Percentiles rank a stretch among this genome's conserved stretches.
These are phyloP conservation scores for Trichoderma atrobrunneum DNA, from an alignment of 2,329 filamentous ascomycete species.

Conservation along the genomic window DNA sequence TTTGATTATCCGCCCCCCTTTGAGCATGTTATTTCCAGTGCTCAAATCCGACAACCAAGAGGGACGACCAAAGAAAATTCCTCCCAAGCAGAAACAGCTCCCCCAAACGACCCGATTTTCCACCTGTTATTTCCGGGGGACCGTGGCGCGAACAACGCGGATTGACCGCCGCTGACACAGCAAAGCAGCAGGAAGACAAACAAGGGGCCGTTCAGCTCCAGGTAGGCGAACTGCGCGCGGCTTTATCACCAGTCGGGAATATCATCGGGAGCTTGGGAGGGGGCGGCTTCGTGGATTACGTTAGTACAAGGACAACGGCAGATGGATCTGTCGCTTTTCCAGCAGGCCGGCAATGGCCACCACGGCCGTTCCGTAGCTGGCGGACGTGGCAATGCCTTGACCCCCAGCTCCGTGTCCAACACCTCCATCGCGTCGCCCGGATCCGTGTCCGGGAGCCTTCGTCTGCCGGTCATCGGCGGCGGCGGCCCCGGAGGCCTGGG, in stretches of 20 bases:
- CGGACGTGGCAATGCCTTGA: slow-evolving; percentile 22
- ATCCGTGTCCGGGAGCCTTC: slow-evolving; percentile 23
- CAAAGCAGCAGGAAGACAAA: neutral
- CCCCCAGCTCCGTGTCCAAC: slow-evolving; percentile 29
- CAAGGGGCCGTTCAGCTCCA: neutral
- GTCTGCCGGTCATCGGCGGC: slow-evolving; percentile 18
- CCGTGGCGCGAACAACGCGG: neutral
- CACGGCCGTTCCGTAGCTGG: neutral
- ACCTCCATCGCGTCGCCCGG: slow-evolving; percentile 27
- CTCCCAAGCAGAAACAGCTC: neutral
- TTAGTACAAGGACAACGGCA: neutral
- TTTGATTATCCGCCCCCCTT: slow-evolving; percentile 5
- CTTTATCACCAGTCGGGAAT: neutral
- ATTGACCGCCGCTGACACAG: slow-evolving; percentile 1
- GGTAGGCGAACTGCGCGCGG: neutral
- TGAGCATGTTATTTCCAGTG: slow-evolving; percentile 28
- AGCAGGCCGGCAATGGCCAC: slow-evolving; percentile 21
- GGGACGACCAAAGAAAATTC: neutral
- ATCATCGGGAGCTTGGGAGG: slow-evolving; percentile 15
- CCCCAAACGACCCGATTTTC: slow-evolving; percentile 1
- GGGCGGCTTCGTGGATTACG: neutral
- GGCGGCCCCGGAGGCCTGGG: slow-evolving; percentile 7
- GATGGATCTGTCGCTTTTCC: slow-evolving; percentile 31
- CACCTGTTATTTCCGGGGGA: slow-evolving; percentile 9
- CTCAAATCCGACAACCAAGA: slow-evolving; percentile 23